phyloP scores from a whole-genome alignment of 306 rosid species.

The Trifolium pratense region DNA sequence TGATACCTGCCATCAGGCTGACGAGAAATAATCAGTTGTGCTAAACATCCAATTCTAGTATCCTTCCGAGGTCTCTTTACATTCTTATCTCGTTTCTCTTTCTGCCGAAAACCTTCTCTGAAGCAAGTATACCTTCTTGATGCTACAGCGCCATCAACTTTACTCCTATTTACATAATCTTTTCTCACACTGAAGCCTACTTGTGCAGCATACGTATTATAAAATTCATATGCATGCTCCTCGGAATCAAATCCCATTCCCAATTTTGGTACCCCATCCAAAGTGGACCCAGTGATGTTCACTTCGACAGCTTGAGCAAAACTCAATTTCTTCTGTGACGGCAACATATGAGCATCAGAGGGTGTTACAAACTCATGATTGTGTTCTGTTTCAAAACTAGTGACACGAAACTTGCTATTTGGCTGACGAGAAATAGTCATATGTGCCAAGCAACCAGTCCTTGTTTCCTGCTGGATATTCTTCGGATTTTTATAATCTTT shows the following conservation, averaged over 20 bases:
- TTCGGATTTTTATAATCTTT: slow-evolving; percentile 34
- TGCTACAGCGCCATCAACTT: slow-evolving; percentile 65
- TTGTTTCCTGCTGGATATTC: slow-evolving; percentile 57
- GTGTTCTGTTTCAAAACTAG: slow-evolving; percentile 59
- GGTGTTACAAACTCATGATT: slow-evolving; percentile 63
- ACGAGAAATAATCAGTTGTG: slow-evolving; percentile 63
- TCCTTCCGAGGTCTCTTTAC: slow-evolving; percentile 67
- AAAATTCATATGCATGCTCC: slow-evolving; percentile 64
- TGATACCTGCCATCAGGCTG: slow-evolving; percentile 67
- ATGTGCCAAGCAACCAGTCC: slow-evolving; percentile 75
- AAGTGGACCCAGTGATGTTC: slow-evolving; percentile 42
- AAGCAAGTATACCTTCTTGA: slow-evolving; percentile 71
- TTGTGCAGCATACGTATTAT: slow-evolving; percentile 61
- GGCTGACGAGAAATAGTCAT: slow-evolving; percentile 71
- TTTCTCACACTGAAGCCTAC: slow-evolving; percentile 73
- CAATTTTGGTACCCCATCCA: slow-evolving; percentile 60
- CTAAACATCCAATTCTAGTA: slow-evolving; percentile 73
- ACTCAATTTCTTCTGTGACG: slow-evolving; percentile 62
- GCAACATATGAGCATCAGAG: slow-evolving; percentile 53
- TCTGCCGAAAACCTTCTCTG: slow-evolving; percentile 71
- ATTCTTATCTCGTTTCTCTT: slow-evolving; percentile 53
- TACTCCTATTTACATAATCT: slow-evolving; percentile 73
- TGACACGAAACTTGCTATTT: slow-evolving; percentile 58
- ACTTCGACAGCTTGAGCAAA: slow-evolving; percentile 65
- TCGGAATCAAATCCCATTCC: slow-evolving; percentile 70